Evolutionary conservation across 306 rosid genomes (phyloP).

Genomic region (Calophaca sinica): DNA sequence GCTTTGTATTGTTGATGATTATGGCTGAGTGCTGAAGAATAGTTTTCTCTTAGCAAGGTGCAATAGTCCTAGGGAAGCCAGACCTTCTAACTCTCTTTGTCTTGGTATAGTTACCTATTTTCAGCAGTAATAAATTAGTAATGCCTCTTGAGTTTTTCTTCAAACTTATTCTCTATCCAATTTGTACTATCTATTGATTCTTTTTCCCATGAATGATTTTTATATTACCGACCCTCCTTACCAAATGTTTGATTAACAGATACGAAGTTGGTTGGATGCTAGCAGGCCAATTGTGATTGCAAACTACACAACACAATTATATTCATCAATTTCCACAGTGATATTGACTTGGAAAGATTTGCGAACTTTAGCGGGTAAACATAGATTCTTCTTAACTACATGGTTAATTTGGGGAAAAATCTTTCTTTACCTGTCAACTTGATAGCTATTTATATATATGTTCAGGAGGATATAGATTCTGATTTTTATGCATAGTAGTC

Average conservation of each 20-base stretch:
- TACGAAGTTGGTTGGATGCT: constrained; percentile 56
- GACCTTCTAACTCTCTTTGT: background rate
- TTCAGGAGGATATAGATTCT: constrained; percentile 24
- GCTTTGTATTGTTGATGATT: too few relatives aligned
- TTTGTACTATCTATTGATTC: background rate
- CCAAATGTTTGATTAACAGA: constrained; percentile 46
- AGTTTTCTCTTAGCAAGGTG: background rate
- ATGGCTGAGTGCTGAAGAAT: background rate
- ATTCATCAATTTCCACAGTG: constrained; percentile 23
- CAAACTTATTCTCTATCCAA: background rate
- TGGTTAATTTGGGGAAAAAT: background rate
- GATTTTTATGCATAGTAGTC: constrained; percentile 5
- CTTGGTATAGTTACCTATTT: constrained; percentile 28
- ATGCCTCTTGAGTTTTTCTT: constrained; percentile 6
- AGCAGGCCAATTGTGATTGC: constrained; percentile 35
- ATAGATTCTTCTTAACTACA: constrained; percentile 4
- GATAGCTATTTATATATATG: constrained; percentile 11
- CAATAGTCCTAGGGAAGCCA: background rate
- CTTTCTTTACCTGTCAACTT: constrained; percentile 12
- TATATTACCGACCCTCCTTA: constrained; percentile 4
- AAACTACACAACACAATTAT: background rate
- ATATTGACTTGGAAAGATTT: constrained; percentile 27
- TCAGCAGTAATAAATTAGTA: background rate
- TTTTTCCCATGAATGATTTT: constrained; percentile 30
- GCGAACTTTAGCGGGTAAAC: constrained; percentile 43